phyloP scores from a whole-genome alignment of 306 rosid species.

The Cicer pinnatifidum region DNA sequence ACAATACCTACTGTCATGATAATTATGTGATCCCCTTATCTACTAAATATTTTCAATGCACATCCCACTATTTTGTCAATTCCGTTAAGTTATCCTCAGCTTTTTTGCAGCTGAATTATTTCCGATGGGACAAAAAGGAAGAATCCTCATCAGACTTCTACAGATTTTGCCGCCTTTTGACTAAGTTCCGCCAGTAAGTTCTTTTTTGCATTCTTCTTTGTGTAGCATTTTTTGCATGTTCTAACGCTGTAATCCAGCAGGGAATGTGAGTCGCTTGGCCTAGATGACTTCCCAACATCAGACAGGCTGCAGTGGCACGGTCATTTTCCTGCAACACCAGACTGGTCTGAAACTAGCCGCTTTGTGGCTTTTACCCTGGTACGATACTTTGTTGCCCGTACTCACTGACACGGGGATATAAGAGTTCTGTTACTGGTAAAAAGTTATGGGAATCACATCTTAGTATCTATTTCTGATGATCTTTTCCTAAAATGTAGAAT shows the following conservation, averaged over 20 bases:
- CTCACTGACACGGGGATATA: conserved; percentile 8
- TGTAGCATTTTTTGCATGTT: conserved; percentile 30
- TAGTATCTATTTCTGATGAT: conserved; percentile 10
- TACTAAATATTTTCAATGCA: conserved; percentile 31
- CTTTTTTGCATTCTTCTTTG: conserved; percentile 14
- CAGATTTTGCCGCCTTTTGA: conserved; percentile 84
- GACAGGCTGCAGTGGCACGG: conserved; percentile 97
- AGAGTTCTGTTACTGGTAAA: conserved; percentile 15
- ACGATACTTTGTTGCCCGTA: conserved; percentile 38
- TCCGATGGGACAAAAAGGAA: conserved; percentile 90
- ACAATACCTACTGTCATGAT: conserved; percentile 97
- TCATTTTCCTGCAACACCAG: conserved; percentile 74
- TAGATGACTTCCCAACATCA: conserved; percentile 85
- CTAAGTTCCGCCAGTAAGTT: conserved; percentile 74
- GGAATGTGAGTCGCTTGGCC: conserved; percentile 87
- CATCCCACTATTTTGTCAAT: conserved; percentile 26
- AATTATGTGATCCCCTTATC: conserved; percentile 66
- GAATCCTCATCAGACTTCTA: conserved; percentile 73
- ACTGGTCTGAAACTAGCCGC: conserved; percentile 89
- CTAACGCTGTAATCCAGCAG: conserved; percentile 56
- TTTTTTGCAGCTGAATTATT: conserved; percentile 77
- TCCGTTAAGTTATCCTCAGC: conserved; percentile 37
- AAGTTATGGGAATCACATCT: conserved; percentile 14
- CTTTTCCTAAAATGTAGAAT: conserved; percentile 23
- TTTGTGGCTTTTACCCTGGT: conserved; percentile 92